Percentiles rank a stretch among this genome's conserved stretches.
Conservation (phyloP, 129 eudicot genomes). For the Flaveria ramosissima region DNA sequence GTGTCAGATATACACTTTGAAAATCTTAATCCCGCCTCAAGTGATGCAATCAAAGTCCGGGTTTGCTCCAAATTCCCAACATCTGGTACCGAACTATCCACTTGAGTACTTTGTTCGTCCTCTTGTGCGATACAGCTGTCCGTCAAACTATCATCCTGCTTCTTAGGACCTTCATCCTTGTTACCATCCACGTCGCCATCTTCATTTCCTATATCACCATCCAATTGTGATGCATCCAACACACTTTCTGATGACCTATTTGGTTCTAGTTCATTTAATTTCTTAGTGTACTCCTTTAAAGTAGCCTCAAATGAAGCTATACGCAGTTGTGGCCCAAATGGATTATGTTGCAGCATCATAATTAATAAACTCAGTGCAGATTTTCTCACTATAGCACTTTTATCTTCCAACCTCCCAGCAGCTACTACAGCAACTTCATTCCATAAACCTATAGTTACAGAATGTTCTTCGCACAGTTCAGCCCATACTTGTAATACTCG, state of each 20-base stretch:
- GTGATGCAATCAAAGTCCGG: conserved; percentile 85
- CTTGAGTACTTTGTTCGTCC: conserved; percentile 45
- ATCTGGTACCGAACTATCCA: conserved; percentile 76
- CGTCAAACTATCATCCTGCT: conserved; percentile 65
- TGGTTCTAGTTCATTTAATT: conserved; percentile 77
- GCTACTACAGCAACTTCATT: conserved; percentile 93
- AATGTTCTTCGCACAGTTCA: conserved; percentile 92
- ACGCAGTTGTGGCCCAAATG: conserved; percentile 95
- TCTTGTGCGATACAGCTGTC: conserved; percentile 68
- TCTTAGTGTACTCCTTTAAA: conserved; percentile 80
- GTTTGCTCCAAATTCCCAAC: conserved; percentile 95
- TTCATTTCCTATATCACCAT: conserved; percentile 45
- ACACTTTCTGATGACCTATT: conserved; percentile 45
- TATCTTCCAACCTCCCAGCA: conserved; percentile 94
- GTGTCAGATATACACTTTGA: conserved; percentile 68
- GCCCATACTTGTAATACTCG: conserved; percentile 94
- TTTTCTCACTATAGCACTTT: conserved; percentile 92
- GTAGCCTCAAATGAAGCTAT: conserved; percentile 89
- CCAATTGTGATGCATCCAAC: conserved; percentile 47
- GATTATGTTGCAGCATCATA: conserved; percentile 96
- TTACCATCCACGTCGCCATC: conserved; percentile 68
- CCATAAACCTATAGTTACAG: conserved; percentile 90
- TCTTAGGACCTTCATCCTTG: conserved; percentile 28
- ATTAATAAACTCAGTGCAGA: conserved; percentile 83
- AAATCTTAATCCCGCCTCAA: conserved; percentile 87